phyloP scores from a whole-genome alignment of 1,284 basidiomycete genomes.

The Ceratobasidium sp. region DNA sequence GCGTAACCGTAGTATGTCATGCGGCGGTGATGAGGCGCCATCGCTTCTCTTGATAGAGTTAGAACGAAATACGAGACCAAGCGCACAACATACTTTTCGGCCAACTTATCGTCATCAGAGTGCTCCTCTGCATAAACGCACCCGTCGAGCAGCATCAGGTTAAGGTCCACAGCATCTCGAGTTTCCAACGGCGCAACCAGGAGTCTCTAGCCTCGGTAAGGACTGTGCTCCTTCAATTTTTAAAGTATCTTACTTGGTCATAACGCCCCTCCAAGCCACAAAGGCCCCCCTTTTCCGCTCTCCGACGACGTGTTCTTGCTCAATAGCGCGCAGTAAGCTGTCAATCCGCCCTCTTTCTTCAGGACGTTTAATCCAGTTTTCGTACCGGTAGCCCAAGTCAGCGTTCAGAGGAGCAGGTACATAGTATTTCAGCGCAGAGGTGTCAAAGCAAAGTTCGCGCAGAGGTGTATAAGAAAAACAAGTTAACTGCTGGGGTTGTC shows the following conservation, averaged over 20 bases:
- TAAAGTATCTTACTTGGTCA: slow-evolving; percentile 76
- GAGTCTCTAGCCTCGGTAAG: slow-evolving; percentile 57
- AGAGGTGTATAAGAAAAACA: slow-evolving; percentile 65
- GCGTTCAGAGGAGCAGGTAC: slow-evolving; percentile 67
- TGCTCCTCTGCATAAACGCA: slow-evolving; percentile 88
- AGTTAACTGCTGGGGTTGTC: slow-evolving; percentile 66
- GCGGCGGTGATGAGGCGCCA: slow-evolving; percentile 63
- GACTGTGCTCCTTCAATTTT: slow-evolving; percentile 36
- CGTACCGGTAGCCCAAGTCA: slow-evolving; percentile 57
- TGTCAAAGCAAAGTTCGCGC: slow-evolving; percentile 51
- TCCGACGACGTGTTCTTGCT: slow-evolving; percentile 55
- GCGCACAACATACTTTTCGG: slow-evolving; percentile 63
- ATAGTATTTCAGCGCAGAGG: slow-evolving; percentile 73
- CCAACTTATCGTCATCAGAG: slow-evolving; percentile 61
- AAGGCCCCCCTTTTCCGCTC: slow-evolving; percentile 56
- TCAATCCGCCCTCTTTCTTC: slow-evolving; percentile 72
- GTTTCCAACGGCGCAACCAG: slow-evolving; percentile 82
- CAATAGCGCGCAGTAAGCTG: slow-evolving; percentile 63
- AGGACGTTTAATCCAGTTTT: slow-evolving; percentile 69
- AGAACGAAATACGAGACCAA: slow-evolving; percentile 33
- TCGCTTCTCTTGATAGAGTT: slow-evolving; percentile 60
- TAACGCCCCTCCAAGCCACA: slow-evolving; percentile 86
- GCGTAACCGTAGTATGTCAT: slow-evolving; percentile 80
- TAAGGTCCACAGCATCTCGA: slow-evolving; percentile 81
- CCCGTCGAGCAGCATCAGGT: slow-evolving; percentile 78